Percentiles rank a stretch among this genome's conserved stretches.
These are phyloP conservation scores for Trichosporon sp. DNA, from an alignment of 1,284 basidiomycete genomes.

Conservation along the genomic window DNA sequence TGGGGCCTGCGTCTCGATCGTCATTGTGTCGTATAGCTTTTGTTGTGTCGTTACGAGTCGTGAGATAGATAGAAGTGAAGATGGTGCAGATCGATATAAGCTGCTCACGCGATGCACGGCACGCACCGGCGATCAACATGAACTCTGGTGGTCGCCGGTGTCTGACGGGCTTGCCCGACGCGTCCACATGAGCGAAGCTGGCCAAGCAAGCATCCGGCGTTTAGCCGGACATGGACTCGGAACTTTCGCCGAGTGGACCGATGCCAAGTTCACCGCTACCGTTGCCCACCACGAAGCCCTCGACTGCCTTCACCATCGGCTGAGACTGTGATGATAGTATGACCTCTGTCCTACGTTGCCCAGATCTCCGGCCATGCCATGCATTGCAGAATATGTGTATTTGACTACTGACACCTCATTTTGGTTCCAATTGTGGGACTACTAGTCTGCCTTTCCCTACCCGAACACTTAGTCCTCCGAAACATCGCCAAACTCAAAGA, in stretches of 20 bases:
- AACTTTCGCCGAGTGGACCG: neutral
- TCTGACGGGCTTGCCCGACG: neutral
- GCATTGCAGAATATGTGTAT: neutral
- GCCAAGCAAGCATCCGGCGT: neutral
- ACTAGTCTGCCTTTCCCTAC: too few relatives aligned
- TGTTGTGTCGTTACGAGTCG: neutral
- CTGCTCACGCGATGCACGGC: too few relatives aligned
- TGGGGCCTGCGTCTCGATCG: constrained; percentile 20
- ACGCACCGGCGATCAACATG: neutral
- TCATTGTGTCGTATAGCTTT: neutral
- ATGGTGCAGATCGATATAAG: too few relatives aligned
- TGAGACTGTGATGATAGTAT: too few relatives aligned
- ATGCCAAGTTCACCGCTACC: too few relatives aligned
- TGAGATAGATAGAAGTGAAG: neutral
- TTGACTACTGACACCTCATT: neutral
- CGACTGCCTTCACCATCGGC: too few relatives aligned
- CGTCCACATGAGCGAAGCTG: neutral
- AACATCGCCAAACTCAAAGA: constrained; percentile 62
- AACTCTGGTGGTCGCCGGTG: neutral
- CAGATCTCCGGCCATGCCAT: neutral
- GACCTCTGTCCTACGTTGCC: neutral
- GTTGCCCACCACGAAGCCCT: too few relatives aligned
- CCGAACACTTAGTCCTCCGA: constrained; percentile 19
- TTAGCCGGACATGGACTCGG: neutral
- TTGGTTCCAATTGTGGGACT: neutral